Evolutionary conservation across 306 rosid genomes (phyloP).

Genomic region (Heteromeles arbutifolia): DNA sequence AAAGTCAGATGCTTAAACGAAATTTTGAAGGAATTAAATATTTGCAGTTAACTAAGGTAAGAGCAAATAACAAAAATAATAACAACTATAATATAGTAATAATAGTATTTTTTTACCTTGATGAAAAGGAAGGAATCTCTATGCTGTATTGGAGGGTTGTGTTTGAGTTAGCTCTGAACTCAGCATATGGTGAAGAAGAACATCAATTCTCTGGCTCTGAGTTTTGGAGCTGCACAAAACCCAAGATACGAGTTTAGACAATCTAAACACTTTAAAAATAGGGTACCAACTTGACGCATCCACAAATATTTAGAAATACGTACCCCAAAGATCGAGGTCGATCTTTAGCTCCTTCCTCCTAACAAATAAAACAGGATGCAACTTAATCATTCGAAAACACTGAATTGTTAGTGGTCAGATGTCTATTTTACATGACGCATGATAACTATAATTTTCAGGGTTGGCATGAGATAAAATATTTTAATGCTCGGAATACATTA

Average conservation of each 20-base stretch:
- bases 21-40: no score
- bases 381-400: neutral
- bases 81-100: neutral
- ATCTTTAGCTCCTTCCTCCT: conserved; percentile 43
- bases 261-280: conserved; percentile 4
- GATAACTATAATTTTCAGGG: no score
- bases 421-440: neutral
- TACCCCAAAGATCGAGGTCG: conserved; percentile 65
- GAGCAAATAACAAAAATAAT: neutral
- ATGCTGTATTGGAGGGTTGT: conserved; percentile 34
- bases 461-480: neutral
- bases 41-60: neutral
- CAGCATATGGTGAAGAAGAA: conserved; percentile 94
- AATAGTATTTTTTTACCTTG: neutral
- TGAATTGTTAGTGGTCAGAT: neutral
- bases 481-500: neutral
- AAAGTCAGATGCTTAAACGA: no score
- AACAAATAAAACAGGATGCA: conserved; percentile 15
- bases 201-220: conserved; percentile 75
- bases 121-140: conserved; percentile 3
- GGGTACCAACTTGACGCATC: conserved; percentile 2
- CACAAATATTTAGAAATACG: conserved; percentile 13
- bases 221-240: conserved; percentile 65
- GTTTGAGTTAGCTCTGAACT: conserved; percentile 65
- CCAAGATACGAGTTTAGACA: conserved; percentile 9